Evolutionary conservation across 2,329 filamentous ascomycete species (phyloP), one percentile per base, ranked within the genome.

Genomic region (Aspergillus pseudoterreus): DNA sequence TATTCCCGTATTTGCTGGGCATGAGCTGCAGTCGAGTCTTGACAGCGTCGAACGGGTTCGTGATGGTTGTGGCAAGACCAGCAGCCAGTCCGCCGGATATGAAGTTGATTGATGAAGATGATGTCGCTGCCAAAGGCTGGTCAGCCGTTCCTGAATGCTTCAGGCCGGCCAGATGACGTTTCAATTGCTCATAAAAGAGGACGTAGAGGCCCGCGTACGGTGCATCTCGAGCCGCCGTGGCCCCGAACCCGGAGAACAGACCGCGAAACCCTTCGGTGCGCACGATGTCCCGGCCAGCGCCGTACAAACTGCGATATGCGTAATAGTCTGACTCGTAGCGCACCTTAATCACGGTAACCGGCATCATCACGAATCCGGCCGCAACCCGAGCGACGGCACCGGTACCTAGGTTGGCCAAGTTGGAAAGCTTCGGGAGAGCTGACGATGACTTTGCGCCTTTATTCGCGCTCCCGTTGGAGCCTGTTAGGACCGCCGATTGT

Each of bases 191-290:
- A 72, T 99, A 99, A 61, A 96, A 88, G 6, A 96, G 76, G 1
- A 99, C 90, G 66, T 99, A 99, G 14, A 96, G 78, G 0, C 94
- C 94, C 0, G 94, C 94, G 68, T 97, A 97, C 0, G 94, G 94
- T n/a, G 92, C 94, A 71, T 99, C 94, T 43, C 94, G 82, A 24
- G 95, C 83, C 0, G 94, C 90, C 0, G 94, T 99, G 1, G 92
- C 94, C 39, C 94, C 94, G 65, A 95, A 96, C 1, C 94, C 94
- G 0, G 88, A 84, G 64, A 97, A 97, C 72, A 99, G 95, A 0
- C 92, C 94, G 27, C 86, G 82, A 3, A 88, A 50, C 0, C 94
- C 92, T 60, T 92, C 86, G 0, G 77, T 82, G 6, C 78, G 78
- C 47, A 86, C 74, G 24, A 97, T 96, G 60, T 94, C 90, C 32